A percentile compares a stretch with the other conserved stretches of the same genome.
These are phyloP conservation scores for Fusarium aywerte DNA, from an alignment of 2,329 filamentous ascomycete species.

Conservation along the genomic window DNA sequence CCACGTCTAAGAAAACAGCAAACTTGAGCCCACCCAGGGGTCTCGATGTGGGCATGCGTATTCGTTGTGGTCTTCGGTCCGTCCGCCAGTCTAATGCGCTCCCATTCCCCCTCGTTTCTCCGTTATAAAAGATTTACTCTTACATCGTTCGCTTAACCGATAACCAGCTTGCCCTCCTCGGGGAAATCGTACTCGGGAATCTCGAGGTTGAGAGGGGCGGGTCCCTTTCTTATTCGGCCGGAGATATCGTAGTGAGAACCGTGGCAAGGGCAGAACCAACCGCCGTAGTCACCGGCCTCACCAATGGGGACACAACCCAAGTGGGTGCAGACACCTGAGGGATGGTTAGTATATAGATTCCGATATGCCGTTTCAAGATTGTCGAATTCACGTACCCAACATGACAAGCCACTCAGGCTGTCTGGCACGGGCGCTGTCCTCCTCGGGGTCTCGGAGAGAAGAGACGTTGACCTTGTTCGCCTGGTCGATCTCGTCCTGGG, in stretches of 20 bases:
- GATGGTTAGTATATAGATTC: slow-evolving; percentile 24
- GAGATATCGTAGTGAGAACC: slow-evolving; percentile 99
- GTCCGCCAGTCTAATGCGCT: slow-evolving; percentile 43
- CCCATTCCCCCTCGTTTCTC: slow-evolving; percentile 22
- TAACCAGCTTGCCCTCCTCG: slow-evolving; percentile 86
- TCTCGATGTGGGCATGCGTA: slow-evolving; percentile 28
- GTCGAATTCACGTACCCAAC: slow-evolving; percentile 73
- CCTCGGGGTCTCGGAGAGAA: slow-evolving; percentile 87
- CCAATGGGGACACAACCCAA: slow-evolving; percentile 99
- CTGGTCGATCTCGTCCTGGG: slow-evolving; percentile 90
- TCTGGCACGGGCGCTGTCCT: slow-evolving; percentile 93
- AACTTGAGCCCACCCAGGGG: slow-evolving; percentile 42
- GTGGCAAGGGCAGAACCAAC: slow-evolving; percentile 99
- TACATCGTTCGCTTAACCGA: slow-evolving; percentile 76
- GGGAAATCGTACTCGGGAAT: slow-evolving; percentile 93
- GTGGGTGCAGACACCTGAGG: slow-evolving; percentile 93
- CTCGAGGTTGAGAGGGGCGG: slow-evolving; percentile 97
- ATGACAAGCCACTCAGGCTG: slow-evolving; percentile 99
- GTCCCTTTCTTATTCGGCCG: slow-evolving; percentile 96
- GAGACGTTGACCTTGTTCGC: slow-evolving; percentile 89
- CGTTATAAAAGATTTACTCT: slow-evolving; percentile 40
- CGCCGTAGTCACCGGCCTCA: slow-evolving; percentile 96
- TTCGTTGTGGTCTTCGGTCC: slow-evolving; percentile 32
- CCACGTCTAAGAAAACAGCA: slow-evolving; percentile 52
- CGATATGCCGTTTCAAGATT: neutral